These are phyloP conservation scores for Salix brachista DNA, from an alignment of 345 rosid genomes.

Conservation along the genomic window DNA sequence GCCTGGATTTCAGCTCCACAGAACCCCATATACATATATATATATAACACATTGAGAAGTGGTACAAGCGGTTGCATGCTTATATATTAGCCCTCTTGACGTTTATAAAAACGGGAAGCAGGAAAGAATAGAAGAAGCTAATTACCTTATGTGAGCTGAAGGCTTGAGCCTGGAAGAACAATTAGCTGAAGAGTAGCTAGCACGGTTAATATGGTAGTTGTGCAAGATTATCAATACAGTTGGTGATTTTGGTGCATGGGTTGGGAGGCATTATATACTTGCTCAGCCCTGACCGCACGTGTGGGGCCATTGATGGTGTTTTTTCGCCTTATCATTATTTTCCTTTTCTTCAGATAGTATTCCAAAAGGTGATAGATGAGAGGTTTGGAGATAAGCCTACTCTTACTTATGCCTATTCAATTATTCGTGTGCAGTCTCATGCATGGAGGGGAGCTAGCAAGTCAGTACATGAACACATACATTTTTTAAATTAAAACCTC, in stretches of 20 bases:
- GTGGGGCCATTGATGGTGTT: constrained; percentile 19
- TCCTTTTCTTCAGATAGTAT: constrained; percentile 18
- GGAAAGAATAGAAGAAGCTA: background rate
- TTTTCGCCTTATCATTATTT: constrained; percentile 12
- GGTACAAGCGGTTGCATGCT: background rate
- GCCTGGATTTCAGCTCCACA: background rate
- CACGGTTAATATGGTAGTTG: background rate
- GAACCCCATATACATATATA: background rate
- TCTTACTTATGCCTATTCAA: constrained; percentile 9
- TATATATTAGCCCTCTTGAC: background rate
- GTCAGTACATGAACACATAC: constrained; percentile 19
- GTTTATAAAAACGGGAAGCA: background rate
- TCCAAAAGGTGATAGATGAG: constrained; percentile 23
- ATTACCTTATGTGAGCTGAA: background rate
- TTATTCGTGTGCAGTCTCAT: constrained; percentile 21
- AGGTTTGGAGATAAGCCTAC: constrained; percentile 24
- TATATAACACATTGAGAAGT: background rate
- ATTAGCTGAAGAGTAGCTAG: background rate
- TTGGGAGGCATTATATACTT: constrained; percentile 31
- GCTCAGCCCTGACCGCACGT: constrained; percentile 1
- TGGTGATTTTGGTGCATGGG: constrained; percentile 18
- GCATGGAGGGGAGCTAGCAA: constrained; percentile 2
- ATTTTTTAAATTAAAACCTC: constrained; percentile 21
- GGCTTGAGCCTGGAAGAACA: background rate
- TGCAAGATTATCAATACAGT: constrained; percentile 1